These are phyloP conservation scores for Babesia ovata DNA, from an alignment of 169 alveolate genomes.

Conservation along the genomic window DNA sequence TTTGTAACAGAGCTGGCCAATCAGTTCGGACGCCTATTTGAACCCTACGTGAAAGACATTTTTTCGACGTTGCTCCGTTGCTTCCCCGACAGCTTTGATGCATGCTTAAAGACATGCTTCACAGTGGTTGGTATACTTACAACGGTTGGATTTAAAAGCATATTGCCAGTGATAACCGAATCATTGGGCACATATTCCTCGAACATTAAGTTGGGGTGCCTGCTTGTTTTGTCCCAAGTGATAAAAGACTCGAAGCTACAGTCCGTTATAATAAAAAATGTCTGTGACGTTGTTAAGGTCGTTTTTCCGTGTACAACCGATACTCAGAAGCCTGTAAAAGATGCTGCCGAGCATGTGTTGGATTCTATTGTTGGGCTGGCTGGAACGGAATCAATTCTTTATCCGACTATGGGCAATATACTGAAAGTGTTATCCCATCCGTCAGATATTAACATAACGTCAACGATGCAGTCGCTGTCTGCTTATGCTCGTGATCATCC, in stretches of 20 bases:
- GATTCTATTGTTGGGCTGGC: conserved; percentile 38
- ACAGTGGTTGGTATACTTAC: conserved; percentile 15
- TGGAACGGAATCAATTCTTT: conserved; percentile 17
- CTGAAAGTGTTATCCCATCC: conserved; percentile 44
- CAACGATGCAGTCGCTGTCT: conserved; percentile 31
- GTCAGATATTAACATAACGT: conserved; percentile 16
- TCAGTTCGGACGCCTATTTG: conserved; percentile 43
- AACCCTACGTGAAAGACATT: conserved; percentile 39
- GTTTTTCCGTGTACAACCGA: conserved; percentile 49
- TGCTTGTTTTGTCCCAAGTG: conserved; percentile 25
- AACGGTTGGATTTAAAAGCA: conserved; percentile 31
- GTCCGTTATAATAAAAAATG: conserved; percentile 22
- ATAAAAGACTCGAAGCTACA: conserved; percentile 13
- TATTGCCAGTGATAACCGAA: conserved; percentile 14
- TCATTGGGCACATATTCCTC: conserved; percentile 8
- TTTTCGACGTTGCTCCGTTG: conserved; percentile 24
- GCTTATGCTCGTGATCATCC: conserved; percentile 9
- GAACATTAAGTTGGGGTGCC: conserved; percentile 25
- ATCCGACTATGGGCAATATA: conserved; percentile 31
- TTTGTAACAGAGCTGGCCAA: conserved; percentile 21
- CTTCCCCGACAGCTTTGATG: conserved; percentile 18
- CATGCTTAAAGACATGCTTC: background rate
- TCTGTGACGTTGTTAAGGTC: conserved; percentile 29
- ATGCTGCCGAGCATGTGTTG: conserved; percentile 34
- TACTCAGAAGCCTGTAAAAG: conserved; percentile 35